Base-by-base conservation (phyloP, 2,329 filamentous ascomycete genomes). In the Cytospora schulzeri region DNA sequence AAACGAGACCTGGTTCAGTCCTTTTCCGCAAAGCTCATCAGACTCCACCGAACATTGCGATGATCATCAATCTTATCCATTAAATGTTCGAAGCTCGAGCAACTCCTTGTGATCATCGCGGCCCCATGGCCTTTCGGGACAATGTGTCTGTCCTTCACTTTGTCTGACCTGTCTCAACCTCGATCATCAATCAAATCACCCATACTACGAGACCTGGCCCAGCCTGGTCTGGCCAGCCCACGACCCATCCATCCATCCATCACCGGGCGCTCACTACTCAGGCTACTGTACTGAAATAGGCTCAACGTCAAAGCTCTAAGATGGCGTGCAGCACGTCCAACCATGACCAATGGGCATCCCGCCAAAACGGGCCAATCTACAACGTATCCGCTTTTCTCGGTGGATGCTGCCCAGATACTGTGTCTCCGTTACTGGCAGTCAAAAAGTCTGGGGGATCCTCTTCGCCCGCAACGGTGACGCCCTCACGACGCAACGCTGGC, bases 231-330 rank as follows among this genome's bases (percentile, higher is more conserved):
- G 35, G 35, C 51, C 53, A 53, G 51, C 51, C 6, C 51, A 38
- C 14, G 29, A 19, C 51, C 26, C 22, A 31, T 26, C 48, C n/a
- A 51, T 24, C 48, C 48, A 3, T 24, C 48, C 48, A 12, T 14
- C 52, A 22, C 22, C 38, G 52, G 50, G 50, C 38, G 38, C 52
- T 62, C 60, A 56, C 59, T 62, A 52, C n/a, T n/a, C n/a, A n/a
- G n/a, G 48, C 2, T 24, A 48, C 45, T 24, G n/a, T 35, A 35
- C 33, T 35, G 19, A 48, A 48, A 29, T 62, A 62, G 60, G 52
- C 60, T 62, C 60, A 56, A n/a, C 41, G 60, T 51, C 60, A 62
- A 62, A 62, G 60, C 60, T 62, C 55, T 52, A 22, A 48, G n/a
- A 56, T 61, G 22, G 35, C 59, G 53, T 29, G 59, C 51, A 29